These are phyloP conservation scores for Malus hybrid DNA, from an alignment of 331 rosid genomes.

Conservation along the genomic window DNA sequence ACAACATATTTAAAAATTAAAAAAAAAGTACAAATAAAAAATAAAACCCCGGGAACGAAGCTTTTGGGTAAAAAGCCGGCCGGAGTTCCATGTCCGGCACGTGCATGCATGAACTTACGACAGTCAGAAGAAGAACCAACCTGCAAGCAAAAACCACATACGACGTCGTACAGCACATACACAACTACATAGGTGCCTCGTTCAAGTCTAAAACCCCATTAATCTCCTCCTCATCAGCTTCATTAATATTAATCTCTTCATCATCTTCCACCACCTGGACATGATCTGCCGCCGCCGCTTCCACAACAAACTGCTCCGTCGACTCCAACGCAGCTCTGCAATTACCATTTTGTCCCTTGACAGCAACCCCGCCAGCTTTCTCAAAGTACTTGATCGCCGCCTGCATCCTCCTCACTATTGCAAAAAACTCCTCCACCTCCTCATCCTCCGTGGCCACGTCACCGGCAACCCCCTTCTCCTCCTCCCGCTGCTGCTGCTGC, in stretches of 20 bases:
- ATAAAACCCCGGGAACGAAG: background rate
- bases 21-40: too few species aligned
- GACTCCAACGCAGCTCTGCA: conserved; percentile 43
- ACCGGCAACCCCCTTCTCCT: background rate
- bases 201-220: conserved; percentile 33
- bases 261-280: background rate
- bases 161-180: background rate
- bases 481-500: background rate
- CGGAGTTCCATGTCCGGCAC: background rate
- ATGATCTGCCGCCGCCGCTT: background rate
- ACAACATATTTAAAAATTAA: background rate
- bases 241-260: background rate
- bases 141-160: background rate
- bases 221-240: background rate
- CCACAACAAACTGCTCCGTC: conserved; percentile 7
- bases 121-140: background rate
- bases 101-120: background rate
- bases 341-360: background rate
- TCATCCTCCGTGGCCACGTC: conserved; percentile 42
- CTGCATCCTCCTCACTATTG: conserved; percentile 64
- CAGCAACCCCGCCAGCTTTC: conserved; percentile 1
- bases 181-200: conserved; percentile 18
- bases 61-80: background rate
- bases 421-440: conserved; percentile 73
- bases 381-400: conserved; percentile 56